phyloP scores from a whole-genome alignment of 2,329 filamentous ascomycete species.

The Colletotrichum lini region DNA sequence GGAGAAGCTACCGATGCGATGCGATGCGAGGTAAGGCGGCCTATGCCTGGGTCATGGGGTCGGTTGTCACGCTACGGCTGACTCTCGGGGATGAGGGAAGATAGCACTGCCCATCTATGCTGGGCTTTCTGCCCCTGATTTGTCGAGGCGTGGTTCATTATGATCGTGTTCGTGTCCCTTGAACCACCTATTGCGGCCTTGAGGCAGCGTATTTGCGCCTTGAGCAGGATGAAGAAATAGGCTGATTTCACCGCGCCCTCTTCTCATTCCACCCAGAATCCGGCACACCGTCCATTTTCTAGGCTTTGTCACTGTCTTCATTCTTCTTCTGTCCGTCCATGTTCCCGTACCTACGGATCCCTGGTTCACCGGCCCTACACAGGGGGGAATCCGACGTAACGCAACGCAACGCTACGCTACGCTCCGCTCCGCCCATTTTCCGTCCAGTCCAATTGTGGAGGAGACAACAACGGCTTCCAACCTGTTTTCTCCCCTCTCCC shows the following conservation, averaged over 20 bases:
- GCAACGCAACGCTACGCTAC: conserved; percentile 14
- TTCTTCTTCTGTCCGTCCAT: neutral
- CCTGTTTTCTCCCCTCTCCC: conserved; percentile 31
- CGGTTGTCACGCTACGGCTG: neutral
- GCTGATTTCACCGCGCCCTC: too few species aligned
- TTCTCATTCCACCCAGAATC: neutral
- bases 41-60: too few species aligned
- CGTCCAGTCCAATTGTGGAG: conserved; percentile 26
- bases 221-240: neutral
- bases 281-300: conserved; percentile 1
- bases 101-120: neutral
- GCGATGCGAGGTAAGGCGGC: neutral
- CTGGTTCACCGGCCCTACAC: conserved; percentile 5
- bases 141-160: neutral
- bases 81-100: neutral
- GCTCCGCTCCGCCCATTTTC: conserved; percentile 31
- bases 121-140: neutral
- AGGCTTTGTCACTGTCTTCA: neutral
- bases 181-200: neutral
- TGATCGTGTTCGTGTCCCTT: neutral
- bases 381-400: conserved; percentile 8
- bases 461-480: conserved; percentile 36
- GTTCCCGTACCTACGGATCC: neutral
- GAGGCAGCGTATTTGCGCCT: neutral
- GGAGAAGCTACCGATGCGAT: neutral